Conservation (phyloP, 371 early-diverging fungal species). For the Zychaea mexicana region DNA sequence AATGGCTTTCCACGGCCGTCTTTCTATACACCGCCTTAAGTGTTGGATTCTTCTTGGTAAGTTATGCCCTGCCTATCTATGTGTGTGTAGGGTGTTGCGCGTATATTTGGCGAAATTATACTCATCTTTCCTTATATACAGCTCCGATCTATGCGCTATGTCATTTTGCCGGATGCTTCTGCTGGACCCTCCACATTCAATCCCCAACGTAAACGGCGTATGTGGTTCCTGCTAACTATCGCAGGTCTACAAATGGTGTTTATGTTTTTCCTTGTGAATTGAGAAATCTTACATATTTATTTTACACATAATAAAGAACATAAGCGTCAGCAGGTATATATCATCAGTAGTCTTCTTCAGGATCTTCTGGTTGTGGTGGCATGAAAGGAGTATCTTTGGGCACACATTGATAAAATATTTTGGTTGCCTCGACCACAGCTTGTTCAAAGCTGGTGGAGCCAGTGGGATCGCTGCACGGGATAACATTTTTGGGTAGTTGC, state of each 20-base stretch:
- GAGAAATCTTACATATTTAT: constrained; percentile 7
- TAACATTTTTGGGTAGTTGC: constrained; percentile 48
- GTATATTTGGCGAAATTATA: constrained; percentile 3
- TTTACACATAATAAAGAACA: constrained; percentile 12
- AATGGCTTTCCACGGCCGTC: constrained; percentile 60
- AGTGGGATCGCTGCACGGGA: constrained; percentile 45
- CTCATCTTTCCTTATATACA: constrained; percentile 18
- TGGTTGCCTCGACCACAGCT: constrained; percentile 49
- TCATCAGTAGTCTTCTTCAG: constrained; percentile 32
- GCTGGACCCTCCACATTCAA: constrained; percentile 72
- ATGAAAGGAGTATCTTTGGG: constrained; percentile 53
- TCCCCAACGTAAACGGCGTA: constrained; percentile 80
- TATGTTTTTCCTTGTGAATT: constrained; percentile 75
- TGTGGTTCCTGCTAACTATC: constrained; percentile 87
- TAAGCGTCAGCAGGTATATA: neutral
- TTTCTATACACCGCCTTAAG: constrained; percentile 81
- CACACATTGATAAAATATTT: constrained; percentile 49
- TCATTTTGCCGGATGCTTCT: constrained; percentile 85
- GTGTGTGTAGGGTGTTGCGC: neutral
- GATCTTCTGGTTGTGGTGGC: constrained; percentile 54
- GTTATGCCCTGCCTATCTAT: neutral
- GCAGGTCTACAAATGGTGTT: constrained; percentile 82
- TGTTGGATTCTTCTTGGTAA: constrained; percentile 70
- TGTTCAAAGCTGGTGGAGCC: constrained; percentile 51
- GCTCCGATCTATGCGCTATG: constrained; percentile 88